These are phyloP conservation scores for Penicillium psychrofluorescens DNA, from an alignment of 495 filamentous ascomycete species.

Conservation along the genomic window DNA sequence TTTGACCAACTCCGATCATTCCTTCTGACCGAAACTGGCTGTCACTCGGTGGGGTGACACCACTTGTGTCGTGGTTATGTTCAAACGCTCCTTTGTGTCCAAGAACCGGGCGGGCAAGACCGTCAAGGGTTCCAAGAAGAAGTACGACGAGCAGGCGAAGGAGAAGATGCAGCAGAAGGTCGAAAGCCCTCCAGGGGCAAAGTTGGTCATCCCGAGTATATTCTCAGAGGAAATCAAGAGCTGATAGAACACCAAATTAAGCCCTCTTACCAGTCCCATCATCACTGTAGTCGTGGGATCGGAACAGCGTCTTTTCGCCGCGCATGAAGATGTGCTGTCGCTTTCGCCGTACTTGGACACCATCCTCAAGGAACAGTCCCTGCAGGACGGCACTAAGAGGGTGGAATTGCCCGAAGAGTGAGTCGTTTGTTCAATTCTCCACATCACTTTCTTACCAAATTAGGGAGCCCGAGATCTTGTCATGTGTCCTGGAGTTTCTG, in stretches of 20 bases:
- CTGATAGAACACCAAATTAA: constrained; percentile 28
- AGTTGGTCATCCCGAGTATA: constrained; percentile 18
- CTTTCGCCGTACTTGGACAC: constrained; percentile 53
- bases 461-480: constrained; percentile 58
- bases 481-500: constrained; percentile 60
- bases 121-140: constrained; percentile 64
- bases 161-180: constrained; percentile 64
- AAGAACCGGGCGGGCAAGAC: constrained; percentile 74
- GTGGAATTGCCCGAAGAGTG: constrained; percentile 55
- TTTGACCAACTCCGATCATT: constrained; percentile 31
- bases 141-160: constrained; percentile 63
- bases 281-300: constrained; percentile 73
- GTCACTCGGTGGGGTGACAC: too few species aligned
- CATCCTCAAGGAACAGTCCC: constrained; percentile 49
- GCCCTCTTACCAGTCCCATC: constrained; percentile 67
- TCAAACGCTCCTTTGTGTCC: constrained; percentile 74
- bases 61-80: constrained; percentile 51
- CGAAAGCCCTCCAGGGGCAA: constrained; percentile 45
- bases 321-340: constrained; percentile 59
- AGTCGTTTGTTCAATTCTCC: background rate
- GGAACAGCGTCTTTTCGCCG: constrained; percentile 72
- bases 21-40: constrained; percentile 12
- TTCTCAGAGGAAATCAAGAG: constrained; percentile 13
- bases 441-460: background rate
- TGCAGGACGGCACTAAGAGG: constrained; percentile 46